Evolutionary conservation across 2,329 filamentous ascomycete genomes (phyloP), one percentile per base, ranked within the genome.

Genomic region (Cephalotrichum gorgonifer): DNA sequence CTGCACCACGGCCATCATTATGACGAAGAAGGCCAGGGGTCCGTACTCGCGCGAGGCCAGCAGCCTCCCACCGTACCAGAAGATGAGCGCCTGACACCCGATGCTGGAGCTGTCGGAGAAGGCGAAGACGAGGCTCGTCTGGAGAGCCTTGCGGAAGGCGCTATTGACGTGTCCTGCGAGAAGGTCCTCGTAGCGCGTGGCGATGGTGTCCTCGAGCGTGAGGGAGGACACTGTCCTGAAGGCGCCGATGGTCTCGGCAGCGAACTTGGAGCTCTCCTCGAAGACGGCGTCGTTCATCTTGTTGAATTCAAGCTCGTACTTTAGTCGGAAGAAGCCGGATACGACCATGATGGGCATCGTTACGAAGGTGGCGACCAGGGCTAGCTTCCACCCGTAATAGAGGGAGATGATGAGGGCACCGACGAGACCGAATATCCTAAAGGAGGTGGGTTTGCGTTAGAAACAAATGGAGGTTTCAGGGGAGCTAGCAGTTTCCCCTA

Each of bases 301-400:
- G 53, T 85, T 82, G 51, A 88, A 86, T 52, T 81, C 68, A n/a
- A 80, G 62, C 60, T 85, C 82, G 54, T 77, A 78, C 52, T 66
- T 71, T 54, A 79, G 64, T 2, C 76, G 71, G 61, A 69, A 74
- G 56, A 70, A 80, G 0, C 70, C 71, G 0, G 72, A 68, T 5
- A 61, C 49, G 3, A 79, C 54, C 42, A 71, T 66, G 22, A 79
- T 58, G 1, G 76, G 76, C 48, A 77, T 62, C 6, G 76, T 74
- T 8, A 85, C 78, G 55, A 79, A 84, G 8, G 81, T 67, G 0
- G 78, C 74, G 0, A 90, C 81, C 0, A 88, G 65, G 0, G 82
- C 79, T 8, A 91, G 70, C 60, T 88, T 90, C 86, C 86, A 90
- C 2, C 83, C 83, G 59, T 84, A 88, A 4, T 74, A 69, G 56